Conservation (phyloP, 2,329 filamentous ascomycete species). For the Scedosporium apiospermum region DNA sequence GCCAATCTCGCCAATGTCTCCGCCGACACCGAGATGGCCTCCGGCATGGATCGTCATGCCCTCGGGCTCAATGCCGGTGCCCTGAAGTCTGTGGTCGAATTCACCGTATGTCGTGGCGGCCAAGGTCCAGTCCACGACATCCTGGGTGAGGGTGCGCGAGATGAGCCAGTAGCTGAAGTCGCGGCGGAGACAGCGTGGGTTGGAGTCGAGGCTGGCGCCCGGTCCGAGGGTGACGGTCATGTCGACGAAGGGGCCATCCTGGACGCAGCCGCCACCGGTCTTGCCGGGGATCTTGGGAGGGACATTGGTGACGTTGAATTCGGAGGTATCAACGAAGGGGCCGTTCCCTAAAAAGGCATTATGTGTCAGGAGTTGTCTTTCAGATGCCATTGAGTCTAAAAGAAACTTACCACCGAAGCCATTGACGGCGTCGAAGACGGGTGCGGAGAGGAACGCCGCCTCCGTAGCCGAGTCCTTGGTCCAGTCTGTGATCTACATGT, state of each 20-base stretch:
- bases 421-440: slow-evolving; percentile 20
- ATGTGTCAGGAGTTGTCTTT: background rate
- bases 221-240: slow-evolving; percentile 25
- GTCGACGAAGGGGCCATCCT: slow-evolving; percentile 32
- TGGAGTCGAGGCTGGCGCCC: slow-evolving; percentile 20
- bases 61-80: slow-evolving; percentile 16
- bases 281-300: slow-evolving; percentile 19
- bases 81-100: slow-evolving; percentile 21
- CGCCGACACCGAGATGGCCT: slow-evolving; percentile 29
- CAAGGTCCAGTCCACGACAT: slow-evolving; percentile 21
- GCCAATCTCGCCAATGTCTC: slow-evolving; percentile 19
- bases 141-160: slow-evolving; percentile 13
- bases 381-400: background rate
- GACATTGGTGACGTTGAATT: slow-evolving; percentile 19
- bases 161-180: slow-evolving; percentile 13
- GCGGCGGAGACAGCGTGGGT: slow-evolving; percentile 32
- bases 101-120: slow-evolving; percentile 22
- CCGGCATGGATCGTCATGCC: slow-evolving; percentile 26
- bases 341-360: slow-evolving; percentile 7
- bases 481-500: slow-evolving; percentile 2
- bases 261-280: slow-evolving; percentile 40
- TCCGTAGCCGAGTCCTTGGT: slow-evolving; percentile 9
- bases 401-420: slow-evolving; percentile 20
- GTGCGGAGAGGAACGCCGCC: slow-evolving; percentile 13
- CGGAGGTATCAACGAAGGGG: slow-evolving; percentile 15